Percentiles rank a stretch among this genome's conserved stretches.
Conservation (phyloP, 345 rosid species). For the Salix koriyanagi region DNA sequence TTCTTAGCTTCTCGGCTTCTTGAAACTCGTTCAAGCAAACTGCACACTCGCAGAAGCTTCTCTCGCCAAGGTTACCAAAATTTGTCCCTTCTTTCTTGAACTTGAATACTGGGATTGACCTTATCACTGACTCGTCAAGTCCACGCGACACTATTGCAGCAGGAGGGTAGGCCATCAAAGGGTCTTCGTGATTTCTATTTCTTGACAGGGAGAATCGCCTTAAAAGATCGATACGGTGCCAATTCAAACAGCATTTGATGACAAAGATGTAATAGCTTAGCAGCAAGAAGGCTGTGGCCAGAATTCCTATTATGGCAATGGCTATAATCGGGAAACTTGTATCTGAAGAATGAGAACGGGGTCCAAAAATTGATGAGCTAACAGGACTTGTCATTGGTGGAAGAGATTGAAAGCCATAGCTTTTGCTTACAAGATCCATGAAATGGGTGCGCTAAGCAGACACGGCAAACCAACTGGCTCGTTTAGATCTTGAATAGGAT, state of each 20-base stretch:
- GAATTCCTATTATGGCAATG: constrained; percentile 70
- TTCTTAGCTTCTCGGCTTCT: constrained; percentile 68
- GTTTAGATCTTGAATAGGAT: constrained; percentile 9
- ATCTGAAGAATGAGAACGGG: constrained; percentile 31
- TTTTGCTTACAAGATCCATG: constrained; percentile 47
- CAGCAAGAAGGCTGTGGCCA: constrained; percentile 75
- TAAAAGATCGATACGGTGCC: constrained; percentile 66
- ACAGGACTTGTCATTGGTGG: constrained; percentile 32
- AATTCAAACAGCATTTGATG: constrained; percentile 82
- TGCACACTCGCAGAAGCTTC: constrained; percentile 53
- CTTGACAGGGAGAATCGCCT: constrained; percentile 58
- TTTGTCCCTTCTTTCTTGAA: constrained; percentile 48
- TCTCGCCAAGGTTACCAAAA: constrained; percentile 33
- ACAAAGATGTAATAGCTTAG: constrained; percentile 82
- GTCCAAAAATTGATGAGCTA: constrained; percentile 24
- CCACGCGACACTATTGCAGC: constrained; percentile 52
- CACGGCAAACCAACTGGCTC: neutral
- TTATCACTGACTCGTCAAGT: constrained; percentile 70
- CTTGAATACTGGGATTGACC: constrained; percentile 69
- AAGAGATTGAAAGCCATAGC: constrained; percentile 21
- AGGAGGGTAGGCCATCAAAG: constrained; percentile 43
- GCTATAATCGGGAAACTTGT: constrained; percentile 74
- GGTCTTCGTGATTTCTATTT: constrained; percentile 40
- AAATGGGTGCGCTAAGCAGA: neutral
- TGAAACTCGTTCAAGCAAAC: constrained; percentile 84